Conservation (phyloP, 257 asterid genomes). For the Solanum sejunctum region DNA sequence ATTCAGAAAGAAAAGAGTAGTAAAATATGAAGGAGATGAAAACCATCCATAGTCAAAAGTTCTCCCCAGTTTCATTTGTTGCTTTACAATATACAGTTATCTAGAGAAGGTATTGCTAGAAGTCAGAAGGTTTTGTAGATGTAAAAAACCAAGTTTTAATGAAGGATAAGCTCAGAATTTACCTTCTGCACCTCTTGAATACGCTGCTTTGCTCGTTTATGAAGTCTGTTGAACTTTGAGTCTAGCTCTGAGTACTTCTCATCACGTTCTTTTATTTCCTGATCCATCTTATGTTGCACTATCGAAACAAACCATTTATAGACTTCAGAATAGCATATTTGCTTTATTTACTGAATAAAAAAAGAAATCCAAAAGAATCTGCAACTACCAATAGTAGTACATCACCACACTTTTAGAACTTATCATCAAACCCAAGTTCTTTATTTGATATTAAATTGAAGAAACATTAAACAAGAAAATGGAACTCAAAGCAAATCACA, state of each 20-base stretch:
- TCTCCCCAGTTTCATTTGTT: neutral
- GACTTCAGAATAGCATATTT: conserved; percentile 18
- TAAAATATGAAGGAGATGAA: neutral
- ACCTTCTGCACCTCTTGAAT: conserved; percentile 99
- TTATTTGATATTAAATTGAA: neutral
- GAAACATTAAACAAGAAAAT: neutral
- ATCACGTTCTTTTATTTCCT: conserved; percentile 82
- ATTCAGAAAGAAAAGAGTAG: neutral
- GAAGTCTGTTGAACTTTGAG: conserved; percentile 83
- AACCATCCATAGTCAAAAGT: neutral
- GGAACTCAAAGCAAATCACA: conserved; percentile 18
- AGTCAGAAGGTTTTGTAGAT: neutral
- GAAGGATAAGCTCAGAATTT: conserved; percentile 1
- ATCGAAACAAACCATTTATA: conserved; percentile 19
- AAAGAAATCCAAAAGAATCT: neutral
- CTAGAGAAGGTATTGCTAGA: neutral
- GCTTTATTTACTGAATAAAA: conserved; percentile 1
- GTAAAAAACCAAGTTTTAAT: neutral
- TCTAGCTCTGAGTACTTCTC: conserved; percentile 89
- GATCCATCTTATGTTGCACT: conserved; percentile 91
- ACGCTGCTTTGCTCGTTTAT: conserved; percentile 98
- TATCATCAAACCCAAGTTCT: neutral
- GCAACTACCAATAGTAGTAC: neutral
- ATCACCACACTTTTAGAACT: neutral
- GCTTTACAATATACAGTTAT: neutral